Evolutionary conservation across 1,139 yeast species (phyloP), one percentile per base, ranked within the genome.

Genomic region (Nakaseomyces sp.): DNA sequence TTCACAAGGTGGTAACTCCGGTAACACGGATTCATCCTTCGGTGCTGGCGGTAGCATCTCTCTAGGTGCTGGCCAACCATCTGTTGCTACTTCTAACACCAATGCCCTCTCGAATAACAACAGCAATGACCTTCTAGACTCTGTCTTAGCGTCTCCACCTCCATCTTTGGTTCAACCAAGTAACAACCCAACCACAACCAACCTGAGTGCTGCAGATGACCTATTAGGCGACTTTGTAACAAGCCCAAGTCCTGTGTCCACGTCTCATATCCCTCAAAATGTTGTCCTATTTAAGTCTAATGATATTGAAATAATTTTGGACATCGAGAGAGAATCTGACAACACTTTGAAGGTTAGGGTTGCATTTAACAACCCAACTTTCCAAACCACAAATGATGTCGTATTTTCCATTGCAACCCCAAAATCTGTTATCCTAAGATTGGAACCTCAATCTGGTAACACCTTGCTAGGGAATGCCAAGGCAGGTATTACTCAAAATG

Each of bases 401-500:
- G 77, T 77, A 55, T 79, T 86, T 58, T 72, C 82, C 60, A 67
- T 87, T 44, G 96, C 97, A 0, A 95, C 83, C 29, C 93, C 96
- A 41, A 85, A 83, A 60, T 62, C 74, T 18, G 77, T 84, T 57
- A 74, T 72, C 46, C 71, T 89, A 52, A 71, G 70, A 41, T 73
- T 89, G 65, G 71, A 76, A 46, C 81, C 95, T 1, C 94, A 87
- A 56, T 73, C 87, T 7, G 74, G 78, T 35, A 78, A 75, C 45
- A 54, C 63, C 12, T 57, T 88, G 15, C 68, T 70, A 44, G 75
- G 82, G 2, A 71, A 70, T 44, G 68, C 72, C 40, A 66, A 64
- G 29, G 72, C 74, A 45, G 82, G 81, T 5, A 70, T 86, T 16
- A 68, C 52, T 12, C 65, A 61, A 48, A 52, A 53, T 16, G 58